These are phyloP conservation scores for Cladophialophora yegresii DNA, from an alignment of 2,329 filamentous ascomycete genomes.

Conservation along the genomic window DNA sequence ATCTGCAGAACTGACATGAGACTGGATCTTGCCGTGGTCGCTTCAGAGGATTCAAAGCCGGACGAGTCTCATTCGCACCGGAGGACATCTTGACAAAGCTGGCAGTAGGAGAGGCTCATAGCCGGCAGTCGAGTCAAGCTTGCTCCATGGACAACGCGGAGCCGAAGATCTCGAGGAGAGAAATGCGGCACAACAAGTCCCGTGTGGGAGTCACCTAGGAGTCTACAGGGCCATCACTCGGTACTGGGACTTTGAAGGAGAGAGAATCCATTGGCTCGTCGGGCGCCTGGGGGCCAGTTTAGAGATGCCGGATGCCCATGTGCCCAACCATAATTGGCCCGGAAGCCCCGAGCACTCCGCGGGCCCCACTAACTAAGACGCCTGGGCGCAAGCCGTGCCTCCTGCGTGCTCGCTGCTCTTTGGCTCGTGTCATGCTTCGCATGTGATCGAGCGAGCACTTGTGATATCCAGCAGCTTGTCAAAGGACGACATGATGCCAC, in stretches of 20 bases:
- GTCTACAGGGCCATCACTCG: neutral
- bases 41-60: constrained; percentile 25
- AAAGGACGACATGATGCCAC: neutral
- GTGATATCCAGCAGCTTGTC: neutral
- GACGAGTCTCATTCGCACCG: neutral
- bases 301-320: neutral
- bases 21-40: constrained; percentile 44
- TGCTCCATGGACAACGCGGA: neutral
- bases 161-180: neutral
- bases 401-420: neutral
- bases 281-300: neutral
- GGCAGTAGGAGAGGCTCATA: neutral
- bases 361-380: neutral
- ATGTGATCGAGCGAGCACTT: neutral
- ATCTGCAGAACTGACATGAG: constrained; percentile 45
- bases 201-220: neutral
- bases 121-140: neutral
- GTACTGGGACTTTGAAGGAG: neutral
- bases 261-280: neutral
- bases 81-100: neutral
- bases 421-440: neutral
- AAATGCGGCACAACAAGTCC: neutral
- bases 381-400: no score
- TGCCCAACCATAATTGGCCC: neutral
- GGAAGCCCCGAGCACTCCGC: neutral